Evolutionary conservation across 208 protist species (phyloP), one percentile per base, ranked within the genome.

Genomic region (Entamoeba nuttalli): DNA sequence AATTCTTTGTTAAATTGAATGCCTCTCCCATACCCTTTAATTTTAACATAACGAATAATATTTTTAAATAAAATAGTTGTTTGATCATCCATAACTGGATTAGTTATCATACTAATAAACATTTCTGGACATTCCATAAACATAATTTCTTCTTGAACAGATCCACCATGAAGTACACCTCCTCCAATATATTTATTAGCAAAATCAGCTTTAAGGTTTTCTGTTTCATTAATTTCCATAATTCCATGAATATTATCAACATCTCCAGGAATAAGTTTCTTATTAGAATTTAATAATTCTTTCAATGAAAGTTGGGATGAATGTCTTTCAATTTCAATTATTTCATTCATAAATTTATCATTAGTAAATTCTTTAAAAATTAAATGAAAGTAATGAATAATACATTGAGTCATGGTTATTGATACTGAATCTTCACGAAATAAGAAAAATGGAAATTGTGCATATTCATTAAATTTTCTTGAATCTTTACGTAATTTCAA

Each of bases 161-260:
- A 41, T 51, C 97, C 97, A n/a, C 57, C n/a, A 44, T 95, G 17
- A 3, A 97, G 71, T 9, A 97, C 97, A 55, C 97, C 97, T 48
- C 97, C 97, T 52, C 97, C 97, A 52, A 97, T 95, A 17, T 95
- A 93, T 30, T 95, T 57, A 69, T 97, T 97, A 19, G 97, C 97
- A 96, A 97, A 97, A 95, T 97, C 97, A 21, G 95, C 94, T 95
- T 97, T 93, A 30, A 35, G 21, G 4, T 3, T 4, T 35, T 55
- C 41, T 30, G 5, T 7, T 50, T 95, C 55, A n/a, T 15, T 15
- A 25, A 69, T n/a, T 15, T 69, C 55, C 55, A 69, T 69, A 25
- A 69, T 69, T 15, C 55, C 55, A 15, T n/a, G 14, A 15, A n/a
- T 25, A 25, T 69, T 25, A 69, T 69, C 21, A 15, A 69, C 55